phyloP scores from a whole-genome alignment of 2,329 filamentous ascomycete genomes.

The Pseudohalonectria lignicola region DNA sequence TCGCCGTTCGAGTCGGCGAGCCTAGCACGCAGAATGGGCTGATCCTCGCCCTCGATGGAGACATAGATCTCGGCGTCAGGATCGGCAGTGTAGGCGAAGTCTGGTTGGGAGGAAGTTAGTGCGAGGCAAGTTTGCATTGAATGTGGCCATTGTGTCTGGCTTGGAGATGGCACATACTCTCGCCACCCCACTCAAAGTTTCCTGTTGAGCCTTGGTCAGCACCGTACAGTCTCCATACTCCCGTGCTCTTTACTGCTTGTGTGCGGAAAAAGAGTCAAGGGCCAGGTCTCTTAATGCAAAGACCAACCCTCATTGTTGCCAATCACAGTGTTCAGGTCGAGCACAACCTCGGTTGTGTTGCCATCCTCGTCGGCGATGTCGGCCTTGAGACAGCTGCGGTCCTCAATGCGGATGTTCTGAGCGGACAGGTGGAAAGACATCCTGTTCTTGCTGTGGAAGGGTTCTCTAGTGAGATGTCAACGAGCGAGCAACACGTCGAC shows the following conservation, averaged over 20 bases:
- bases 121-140: slow-evolving; percentile 3
- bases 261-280: too few relatives aligned
- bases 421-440: slow-evolving; percentile 3
- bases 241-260: too few relatives aligned
- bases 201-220: too few relatives aligned
- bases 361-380: background rate
- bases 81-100: slow-evolving; percentile 31
- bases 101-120: background rate
- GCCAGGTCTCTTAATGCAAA: too few relatives aligned
- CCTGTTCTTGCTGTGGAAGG: too few relatives aligned
- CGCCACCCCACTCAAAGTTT: slow-evolving; percentile 31
- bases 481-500: too few relatives aligned
- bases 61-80: slow-evolving; percentile 28
- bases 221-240: too few relatives aligned
- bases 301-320: slow-evolving; percentile 3
- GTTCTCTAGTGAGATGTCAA: too few relatives aligned
- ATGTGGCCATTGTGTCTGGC: background rate
- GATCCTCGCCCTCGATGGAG: slow-evolving; percentile 35
- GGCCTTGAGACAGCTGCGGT: slow-evolving; percentile 1
- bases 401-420: slow-evolving; percentile 1
- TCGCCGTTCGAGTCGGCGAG: slow-evolving; percentile 33
- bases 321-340: slow-evolving; percentile 1
- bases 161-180: slow-evolving; percentile 3
- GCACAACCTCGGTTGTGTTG: background rate
- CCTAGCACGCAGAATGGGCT: slow-evolving; percentile 39